Percentiles rank a stretch among this genome's conserved stretches.
Evolutionary conservation across 2,329 filamentous ascomycete genomes (phyloP).

Genomic region (Saccharata proteae): DNA sequence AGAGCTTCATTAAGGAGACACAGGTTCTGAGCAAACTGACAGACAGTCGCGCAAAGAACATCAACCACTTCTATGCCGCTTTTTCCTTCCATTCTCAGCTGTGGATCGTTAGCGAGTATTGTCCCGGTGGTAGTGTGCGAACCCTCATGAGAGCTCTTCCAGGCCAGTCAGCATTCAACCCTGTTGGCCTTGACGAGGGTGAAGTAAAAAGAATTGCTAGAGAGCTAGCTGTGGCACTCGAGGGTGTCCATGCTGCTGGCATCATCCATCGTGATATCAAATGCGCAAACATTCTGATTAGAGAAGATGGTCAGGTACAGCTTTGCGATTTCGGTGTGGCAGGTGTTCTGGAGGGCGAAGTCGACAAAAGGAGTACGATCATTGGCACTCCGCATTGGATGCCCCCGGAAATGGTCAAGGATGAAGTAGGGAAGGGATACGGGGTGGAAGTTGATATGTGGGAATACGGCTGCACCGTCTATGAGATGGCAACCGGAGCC

Average conservation of each 20-base stretch:
- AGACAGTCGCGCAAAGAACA: constrained; percentile 68
- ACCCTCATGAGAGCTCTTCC: constrained; percentile 38
- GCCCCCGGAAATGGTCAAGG: constrained; percentile 59
- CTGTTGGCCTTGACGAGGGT: constrained; percentile 40
- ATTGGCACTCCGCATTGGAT: constrained; percentile 81
- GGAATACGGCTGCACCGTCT: constrained; percentile 73
- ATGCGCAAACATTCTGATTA: constrained; percentile 66
- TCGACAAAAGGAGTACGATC: constrained; percentile 67
- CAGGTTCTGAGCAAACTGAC: constrained; percentile 59
- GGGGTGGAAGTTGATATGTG: constrained; percentile 57
- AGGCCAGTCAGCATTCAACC: constrained; percentile 19
- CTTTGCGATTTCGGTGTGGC: constrained; percentile 79
- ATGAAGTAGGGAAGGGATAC: constrained; percentile 25
- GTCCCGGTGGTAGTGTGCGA: constrained; percentile 68
- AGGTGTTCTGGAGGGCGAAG: constrained; percentile 61
- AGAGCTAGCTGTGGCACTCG: constrained; percentile 49
- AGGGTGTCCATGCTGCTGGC: constrained; percentile 52
- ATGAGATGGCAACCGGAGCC: constrained; percentile 66
- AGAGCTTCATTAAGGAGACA: constrained; percentile 42
- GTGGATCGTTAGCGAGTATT: constrained; percentile 84
- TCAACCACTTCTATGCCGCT: constrained; percentile 72
- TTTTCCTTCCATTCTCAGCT: constrained; percentile 66
- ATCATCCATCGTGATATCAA: constrained; percentile 56
- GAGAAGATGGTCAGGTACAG: constrained; percentile 64
- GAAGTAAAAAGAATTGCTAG: constrained; percentile 53